A percentile compares a stretch with the other conserved stretches of the same genome.
These are phyloP conservation scores for Hypoxylon perforatum DNA, from an alignment of 495 filamentous ascomycete species.

Conservation along the genomic window DNA sequence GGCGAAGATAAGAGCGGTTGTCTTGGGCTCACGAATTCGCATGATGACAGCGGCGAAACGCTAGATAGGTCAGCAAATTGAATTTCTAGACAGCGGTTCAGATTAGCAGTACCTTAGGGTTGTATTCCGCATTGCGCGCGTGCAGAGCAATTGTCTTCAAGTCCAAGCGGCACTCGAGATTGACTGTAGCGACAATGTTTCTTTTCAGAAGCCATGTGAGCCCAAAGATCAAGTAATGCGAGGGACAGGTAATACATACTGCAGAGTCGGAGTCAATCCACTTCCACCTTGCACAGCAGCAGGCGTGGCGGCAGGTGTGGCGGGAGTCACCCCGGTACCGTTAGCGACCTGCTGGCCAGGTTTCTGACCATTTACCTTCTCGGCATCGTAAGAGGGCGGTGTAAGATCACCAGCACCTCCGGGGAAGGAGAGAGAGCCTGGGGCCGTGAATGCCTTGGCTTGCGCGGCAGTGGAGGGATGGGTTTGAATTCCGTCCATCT, in stretches of 20 bases:
- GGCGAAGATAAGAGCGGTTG: conserved; percentile 96
- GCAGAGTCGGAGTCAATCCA: conserved; percentile 96
- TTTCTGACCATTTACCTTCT: conserved; percentile 62
- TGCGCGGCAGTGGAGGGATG: conserved; percentile 88
- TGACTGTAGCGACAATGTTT: conserved; percentile 99
- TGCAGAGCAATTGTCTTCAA: conserved; percentile 99
- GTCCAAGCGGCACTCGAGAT: conserved; percentile 96
- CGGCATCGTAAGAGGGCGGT: conserved; percentile 67
- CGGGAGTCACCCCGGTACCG: conserved; percentile 91
- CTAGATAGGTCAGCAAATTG: conserved; percentile 66
- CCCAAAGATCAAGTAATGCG: conserved; percentile 50
- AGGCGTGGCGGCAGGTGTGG: conserved; percentile 94
- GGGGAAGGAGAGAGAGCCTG: conserved; percentile 90
- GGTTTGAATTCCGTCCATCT: conserved; percentile 89
- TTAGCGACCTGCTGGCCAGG: conserved; percentile 64
- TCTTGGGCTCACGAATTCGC: conserved; percentile 99
- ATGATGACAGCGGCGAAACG: conserved; percentile 99
- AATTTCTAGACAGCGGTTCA: conserved; percentile 51
- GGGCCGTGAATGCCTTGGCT: conserved; percentile 90
- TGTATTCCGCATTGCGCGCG: conserved; percentile 98
- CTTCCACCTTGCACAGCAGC: conserved; percentile 80
- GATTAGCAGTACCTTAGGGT: conserved; percentile 79
- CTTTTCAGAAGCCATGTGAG: conserved; percentile 79
- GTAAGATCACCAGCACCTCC: conserved; percentile 83
- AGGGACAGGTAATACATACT: conserved; percentile 78